phyloP scores from a whole-genome alignment of 2,329 filamentous ascomycete species.

The Delphinella strobiligena region DNA sequence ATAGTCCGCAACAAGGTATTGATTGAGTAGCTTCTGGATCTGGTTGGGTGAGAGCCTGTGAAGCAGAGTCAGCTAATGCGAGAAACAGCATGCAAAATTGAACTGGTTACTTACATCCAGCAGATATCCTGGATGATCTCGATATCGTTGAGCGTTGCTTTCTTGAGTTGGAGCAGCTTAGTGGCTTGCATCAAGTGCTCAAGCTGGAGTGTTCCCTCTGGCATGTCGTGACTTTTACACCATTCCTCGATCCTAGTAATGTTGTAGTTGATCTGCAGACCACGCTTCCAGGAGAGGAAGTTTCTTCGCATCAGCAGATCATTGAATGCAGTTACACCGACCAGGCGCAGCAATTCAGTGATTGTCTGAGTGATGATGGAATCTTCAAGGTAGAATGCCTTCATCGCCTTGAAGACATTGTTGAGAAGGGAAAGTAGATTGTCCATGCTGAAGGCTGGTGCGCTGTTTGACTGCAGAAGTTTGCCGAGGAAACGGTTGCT shows the following conservation, averaged over 20 bases:
- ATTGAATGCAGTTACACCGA: conserved; percentile 97
- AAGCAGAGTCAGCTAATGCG: conserved; percentile 2
- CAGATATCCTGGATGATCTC: conserved; percentile 99
- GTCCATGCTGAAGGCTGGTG: conserved; percentile 98
- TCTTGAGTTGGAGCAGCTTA: conserved; percentile 95
- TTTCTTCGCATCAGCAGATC: conserved; percentile 95
- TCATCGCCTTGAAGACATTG: conserved; percentile 97
- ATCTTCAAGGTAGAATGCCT: conserved; percentile 94
- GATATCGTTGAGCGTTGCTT: conserved; percentile 96
- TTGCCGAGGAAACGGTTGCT: conserved; percentile 97
- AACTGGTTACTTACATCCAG: conserved; percentile 70
- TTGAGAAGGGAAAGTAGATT: conserved; percentile 91
- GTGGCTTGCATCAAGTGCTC: conserved; percentile 99
- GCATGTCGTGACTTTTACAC: conserved; percentile 99
- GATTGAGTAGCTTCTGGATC: conserved; percentile 96
- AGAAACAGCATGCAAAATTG: conserved; percentile 1
- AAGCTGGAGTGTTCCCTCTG: conserved; percentile 89
- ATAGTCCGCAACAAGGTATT: conserved; percentile 96
- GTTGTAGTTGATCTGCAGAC: conserved; percentile 99
- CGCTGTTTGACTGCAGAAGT: conserved; percentile 77
- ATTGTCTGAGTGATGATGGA: conserved; percentile 92
- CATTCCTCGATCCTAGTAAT: conserved; percentile 98
- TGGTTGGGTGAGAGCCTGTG: conserved; percentile 88
- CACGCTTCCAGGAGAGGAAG: conserved; percentile 98
- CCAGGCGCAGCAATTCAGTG: conserved; percentile 81